Evolutionary conservation across 306 rosid genomes (phyloP).

Genomic region (Begonia masoniana): DNA sequence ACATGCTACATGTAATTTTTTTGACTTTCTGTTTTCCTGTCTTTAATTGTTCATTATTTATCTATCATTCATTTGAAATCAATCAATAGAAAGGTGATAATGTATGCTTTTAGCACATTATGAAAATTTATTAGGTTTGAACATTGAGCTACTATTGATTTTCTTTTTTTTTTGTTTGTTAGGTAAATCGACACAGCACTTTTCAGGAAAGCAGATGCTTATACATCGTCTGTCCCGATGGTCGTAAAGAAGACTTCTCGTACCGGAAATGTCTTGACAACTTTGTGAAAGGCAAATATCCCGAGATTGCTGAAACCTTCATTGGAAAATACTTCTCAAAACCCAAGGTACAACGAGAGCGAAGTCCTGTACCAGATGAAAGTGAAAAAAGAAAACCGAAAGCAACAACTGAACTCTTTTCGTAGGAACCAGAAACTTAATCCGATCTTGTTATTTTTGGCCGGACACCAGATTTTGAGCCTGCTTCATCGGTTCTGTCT

Average conservation of each 20-base stretch:
- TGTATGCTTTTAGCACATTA: too few species aligned
- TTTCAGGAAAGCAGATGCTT: conserved; percentile 79
- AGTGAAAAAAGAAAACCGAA: conserved; percentile 1
- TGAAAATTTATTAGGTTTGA: conserved; percentile 2
- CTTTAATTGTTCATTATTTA: too few species aligned
- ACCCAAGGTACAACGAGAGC: conserved; percentile 27
- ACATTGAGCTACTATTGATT: not conserved
- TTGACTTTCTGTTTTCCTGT: too few species aligned
- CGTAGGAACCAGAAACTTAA: not conserved
- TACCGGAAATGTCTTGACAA: conserved; percentile 63
- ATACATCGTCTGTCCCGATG: conserved; percentile 54
- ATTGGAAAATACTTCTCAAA: conserved; percentile 43
- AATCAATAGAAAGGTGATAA: too few species aligned
- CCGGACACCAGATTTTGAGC: too few species aligned
- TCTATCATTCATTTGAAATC: too few species aligned
- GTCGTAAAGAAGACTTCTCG: conserved; percentile 62
- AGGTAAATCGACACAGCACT: conserved; percentile 56
- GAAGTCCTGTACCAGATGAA: not conserved
- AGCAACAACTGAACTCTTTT: not conserved
- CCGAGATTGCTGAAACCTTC: conserved; percentile 55
- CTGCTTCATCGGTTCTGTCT: too few species aligned
- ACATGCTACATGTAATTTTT: too few species aligned
- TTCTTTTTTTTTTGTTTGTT: conserved; percentile 11
- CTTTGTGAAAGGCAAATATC: conserved; percentile 37
- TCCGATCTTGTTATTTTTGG: too few species aligned